A percentile compares a stretch with the other conserved stretches of the same genome.
These are phyloP conservation scores for Orbilia javanica DNA, from an alignment of 2,329 filamentous ascomycete species.

Conservation along the genomic window DNA sequence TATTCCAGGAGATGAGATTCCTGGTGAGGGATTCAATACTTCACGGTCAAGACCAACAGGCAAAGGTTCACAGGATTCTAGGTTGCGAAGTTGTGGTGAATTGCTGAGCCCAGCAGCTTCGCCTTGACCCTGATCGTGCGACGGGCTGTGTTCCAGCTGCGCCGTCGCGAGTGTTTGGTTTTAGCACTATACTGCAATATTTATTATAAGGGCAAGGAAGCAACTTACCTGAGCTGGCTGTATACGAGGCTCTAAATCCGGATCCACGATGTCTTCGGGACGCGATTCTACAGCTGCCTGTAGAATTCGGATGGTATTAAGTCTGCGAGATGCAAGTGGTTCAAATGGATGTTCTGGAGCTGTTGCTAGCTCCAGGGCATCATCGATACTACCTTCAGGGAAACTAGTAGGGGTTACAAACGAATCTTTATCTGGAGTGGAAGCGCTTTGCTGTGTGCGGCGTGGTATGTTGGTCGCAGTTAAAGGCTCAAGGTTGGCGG, in stretches of 20 bases:
- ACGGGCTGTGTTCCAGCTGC: conserved; percentile 41
- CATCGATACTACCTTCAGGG: conserved; percentile 13
- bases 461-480: conserved; percentile 30
- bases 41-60: conserved; percentile 31
- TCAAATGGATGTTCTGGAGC: conserved; percentile 10
- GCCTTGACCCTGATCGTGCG: conserved; percentile 33
- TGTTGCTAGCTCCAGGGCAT: neutral
- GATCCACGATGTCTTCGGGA: conserved; percentile 44
- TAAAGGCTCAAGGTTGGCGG: conserved; percentile 27
- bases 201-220: neutral
- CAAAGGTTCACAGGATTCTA: conserved; percentile 17
- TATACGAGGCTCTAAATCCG: conserved; percentile 7
- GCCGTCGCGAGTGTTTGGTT: neutral
- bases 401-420: conserved; percentile 38
- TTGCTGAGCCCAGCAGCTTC: conserved; percentile 26
- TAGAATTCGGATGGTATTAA: conserved; percentile 51
- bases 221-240: conserved; percentile 49
- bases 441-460: conserved; percentile 36
- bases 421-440: conserved; percentile 20
- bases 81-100: conserved; percentile 40
- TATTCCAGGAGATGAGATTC: conserved; percentile 38
- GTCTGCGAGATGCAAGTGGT: conserved; percentile 33
- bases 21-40: conserved; percentile 17
- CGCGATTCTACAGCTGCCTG: conserved; percentile 57
- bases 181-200: conserved; percentile 22